Evolutionary conservation across 2,329 filamentous ascomycete genomes (phyloP), one percentile per base, ranked within the genome.

Genomic region (Teratosphaeria zuluensis): DNA sequence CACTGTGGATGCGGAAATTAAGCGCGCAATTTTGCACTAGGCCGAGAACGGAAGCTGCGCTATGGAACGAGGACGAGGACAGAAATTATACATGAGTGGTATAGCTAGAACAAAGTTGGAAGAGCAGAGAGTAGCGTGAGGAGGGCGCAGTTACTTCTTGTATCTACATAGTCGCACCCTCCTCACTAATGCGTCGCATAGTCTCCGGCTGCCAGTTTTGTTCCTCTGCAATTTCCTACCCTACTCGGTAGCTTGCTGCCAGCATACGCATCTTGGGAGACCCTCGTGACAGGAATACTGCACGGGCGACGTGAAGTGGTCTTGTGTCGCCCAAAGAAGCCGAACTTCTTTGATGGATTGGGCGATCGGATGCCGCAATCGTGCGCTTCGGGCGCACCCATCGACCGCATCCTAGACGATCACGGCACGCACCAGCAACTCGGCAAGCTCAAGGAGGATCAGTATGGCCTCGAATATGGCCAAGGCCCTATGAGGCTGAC

Each of bases 321-420:
- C 32, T 65, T 62, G 58, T 68, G 68, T 33, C 66, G 61, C 64
- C 65, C 64, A 21, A 68, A 54, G 46, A 69, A 54, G 3, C 67
- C 63, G 56, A 67, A 66, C 63, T 67, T 65, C 52, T n/a, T n/a
- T 69, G 64, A 57, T 66, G 9, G 33, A 35, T 11, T 35, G 33
- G 33, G 6, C 14, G 6, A 7, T 14, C 33, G 33, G 6, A 9
- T 35, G 33, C 7, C 33, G 33, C 9, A 14, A 35, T 35, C 9
- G 33, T 35, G 6, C 2, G 7, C 8, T 9, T 14, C 14, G 33
- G 9, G 33, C 14, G 6, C 33, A n/a, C n/a, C n/a, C n/a, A n/a
- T n/a, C n/a, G n/a, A n/a, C n/a, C n/a, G n/a, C n/a, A 35, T 2
- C 33, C 33, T 9, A 3, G 33, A 7, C 33, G 33, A 35, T 61